Conservation (phyloP, 2,329 filamentous ascomycete genomes). For the Penicillium polonicum region DNA sequence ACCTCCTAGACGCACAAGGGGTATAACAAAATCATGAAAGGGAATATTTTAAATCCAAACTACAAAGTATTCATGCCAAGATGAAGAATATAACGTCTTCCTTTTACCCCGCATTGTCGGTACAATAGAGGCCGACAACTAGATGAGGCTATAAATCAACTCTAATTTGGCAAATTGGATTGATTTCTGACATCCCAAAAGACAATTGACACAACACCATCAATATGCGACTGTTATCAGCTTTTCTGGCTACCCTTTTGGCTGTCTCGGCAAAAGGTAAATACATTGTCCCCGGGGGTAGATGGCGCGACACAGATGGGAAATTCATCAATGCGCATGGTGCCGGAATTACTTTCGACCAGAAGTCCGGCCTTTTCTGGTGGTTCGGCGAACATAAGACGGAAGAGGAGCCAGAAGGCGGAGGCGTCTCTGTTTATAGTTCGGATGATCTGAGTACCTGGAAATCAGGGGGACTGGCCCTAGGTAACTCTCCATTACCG, state of each 20-base stretch:
- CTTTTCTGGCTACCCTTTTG: conserved; percentile 3
- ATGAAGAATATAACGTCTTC: neutral
- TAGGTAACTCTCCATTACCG: conserved; percentile 39
- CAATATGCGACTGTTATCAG: neutral
- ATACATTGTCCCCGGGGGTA: conserved; percentile 62
- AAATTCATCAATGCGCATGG: conserved; percentile 63
- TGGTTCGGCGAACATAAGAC: conserved; percentile 64
- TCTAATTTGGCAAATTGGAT: too few species aligned
- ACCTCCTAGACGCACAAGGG: neutral
- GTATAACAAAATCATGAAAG: neutral
- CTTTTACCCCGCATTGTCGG: conserved; percentile 12
- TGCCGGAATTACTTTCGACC: conserved; percentile 55
- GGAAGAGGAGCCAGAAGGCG: conserved; percentile 58
- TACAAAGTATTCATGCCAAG: conserved; percentile 1
- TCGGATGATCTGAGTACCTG: conserved; percentile 62
- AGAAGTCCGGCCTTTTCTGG: conserved; percentile 56
- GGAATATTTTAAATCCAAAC: neutral
- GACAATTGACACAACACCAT: neutral
- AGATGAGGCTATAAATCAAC: neutral
- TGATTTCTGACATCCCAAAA: neutral
- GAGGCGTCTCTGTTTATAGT: conserved; percentile 61
- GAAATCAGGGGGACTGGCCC: conserved; percentile 57
- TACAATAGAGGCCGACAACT: conserved; percentile 6
- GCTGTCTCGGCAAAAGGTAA: conserved; percentile 36
- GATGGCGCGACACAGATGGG: conserved; percentile 61